Evolutionary conservation across 176 grass and related monocot species (phyloP), one percentile per base, ranked within the genome.

Genomic region (Oryza longistaminata): DNA sequence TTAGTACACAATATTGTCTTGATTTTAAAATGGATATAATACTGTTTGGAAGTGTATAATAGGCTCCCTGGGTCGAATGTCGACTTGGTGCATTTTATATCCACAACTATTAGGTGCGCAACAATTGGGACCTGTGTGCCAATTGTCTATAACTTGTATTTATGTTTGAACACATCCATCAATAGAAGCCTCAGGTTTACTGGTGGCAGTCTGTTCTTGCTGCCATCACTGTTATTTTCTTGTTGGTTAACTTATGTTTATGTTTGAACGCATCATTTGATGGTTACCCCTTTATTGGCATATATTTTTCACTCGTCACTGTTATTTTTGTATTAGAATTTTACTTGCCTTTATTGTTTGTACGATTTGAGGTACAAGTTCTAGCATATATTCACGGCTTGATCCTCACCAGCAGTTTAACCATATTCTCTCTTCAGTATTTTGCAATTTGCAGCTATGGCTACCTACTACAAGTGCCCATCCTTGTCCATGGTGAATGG

Each of bases 401-500:
- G 19, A 62, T 3, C 50, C 6, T 16, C 33, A 27, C n/a, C 13
- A 58, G 34, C 35, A 35, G 3, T 35, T 62, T 45, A 76, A 13
- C 7, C 19, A 43, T 74, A 12, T 43, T 43, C 17, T n/a, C 10
- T 70, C 34, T 70, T 3, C 12, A 33, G 24, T 25, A 33, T 58
- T 58, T 31, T 69, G 46, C 82, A 50, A 43, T 77, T 68, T 70
- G 48, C 33, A 58, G 64, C 64, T 22, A 68, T 44, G 31, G 17
- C 70, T 60, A 34, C n/a, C 71, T 77, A 66, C 19, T 76, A 8
- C 50, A 35, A 78, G 50, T 72, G 64, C 19, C 25, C 44, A 77
- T 86, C 85, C 75, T 21, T 80, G 75, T 80, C n/a, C 16, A 74
- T 29, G 60, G n/a, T 81, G 85, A 81, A 80, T 67, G 16, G 64